These are phyloP conservation scores for Stygiomarasmius scandens DNA, from an alignment of 1,284 basidiomycete genomes.

Conservation along the genomic window DNA sequence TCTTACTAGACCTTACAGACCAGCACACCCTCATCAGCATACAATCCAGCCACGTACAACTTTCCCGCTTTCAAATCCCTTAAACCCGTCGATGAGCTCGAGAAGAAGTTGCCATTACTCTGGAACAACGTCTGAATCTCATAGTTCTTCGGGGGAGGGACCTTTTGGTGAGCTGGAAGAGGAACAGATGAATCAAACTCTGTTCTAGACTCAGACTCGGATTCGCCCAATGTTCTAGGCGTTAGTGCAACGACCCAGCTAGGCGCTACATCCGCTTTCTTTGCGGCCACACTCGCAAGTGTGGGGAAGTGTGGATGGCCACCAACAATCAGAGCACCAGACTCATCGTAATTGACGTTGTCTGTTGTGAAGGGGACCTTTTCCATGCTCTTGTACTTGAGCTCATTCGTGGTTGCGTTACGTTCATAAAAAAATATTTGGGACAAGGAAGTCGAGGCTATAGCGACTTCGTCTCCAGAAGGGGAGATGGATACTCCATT, in stretches of 20 bases:
- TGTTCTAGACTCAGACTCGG: constrained; percentile 11
- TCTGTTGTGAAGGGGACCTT: constrained; percentile 62
- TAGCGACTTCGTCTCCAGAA: constrained; percentile 48
- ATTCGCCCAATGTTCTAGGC: constrained; percentile 16
- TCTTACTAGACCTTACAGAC: constrained; percentile 43
- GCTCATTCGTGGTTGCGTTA: constrained; percentile 40
- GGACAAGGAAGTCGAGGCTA: constrained; percentile 55
- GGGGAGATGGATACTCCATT: constrained; percentile 68
- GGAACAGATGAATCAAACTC: constrained; percentile 48
- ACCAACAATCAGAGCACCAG: constrained; percentile 52
- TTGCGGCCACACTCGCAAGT: constrained; percentile 46
- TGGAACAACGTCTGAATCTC: constrained; percentile 63
- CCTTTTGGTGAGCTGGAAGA: constrained; percentile 43
- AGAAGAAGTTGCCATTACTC: constrained; percentile 59
- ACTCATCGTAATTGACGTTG: constrained; percentile 57
- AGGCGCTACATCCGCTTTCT: constrained; percentile 40
- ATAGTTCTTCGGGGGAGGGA: constrained; percentile 37
- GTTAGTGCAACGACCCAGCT: constrained; percentile 54
- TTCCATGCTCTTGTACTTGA: constrained; percentile 42
- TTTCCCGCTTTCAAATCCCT: constrained; percentile 47
- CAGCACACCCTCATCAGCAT: constrained; percentile 54
- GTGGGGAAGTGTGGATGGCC: constrained; percentile 68
- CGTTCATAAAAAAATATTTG: constrained; percentile 55
- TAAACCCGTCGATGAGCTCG: constrained; percentile 52
- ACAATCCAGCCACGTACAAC: constrained; percentile 59